Conservation (phyloP, 1,139 yeast genomes). For the Scheffersomyces cryptocercus region DNA sequence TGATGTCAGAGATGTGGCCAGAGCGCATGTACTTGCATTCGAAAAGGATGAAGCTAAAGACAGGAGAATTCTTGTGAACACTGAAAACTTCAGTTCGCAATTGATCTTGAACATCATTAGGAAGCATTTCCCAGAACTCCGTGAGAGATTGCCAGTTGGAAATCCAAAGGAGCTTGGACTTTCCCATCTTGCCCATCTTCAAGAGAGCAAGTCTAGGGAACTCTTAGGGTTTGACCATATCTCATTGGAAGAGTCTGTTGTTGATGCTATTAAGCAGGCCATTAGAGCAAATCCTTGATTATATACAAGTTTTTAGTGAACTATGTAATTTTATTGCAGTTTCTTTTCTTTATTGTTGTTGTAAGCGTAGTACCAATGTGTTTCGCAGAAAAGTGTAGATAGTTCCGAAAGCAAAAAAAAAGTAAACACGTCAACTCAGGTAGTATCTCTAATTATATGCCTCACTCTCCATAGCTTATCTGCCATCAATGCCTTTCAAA, state of each 20-base stretch:
- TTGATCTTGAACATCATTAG: slow-evolving; percentile 15
- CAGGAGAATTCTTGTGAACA: slow-evolving; percentile 12
- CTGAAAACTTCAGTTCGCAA: slow-evolving; percentile 20
- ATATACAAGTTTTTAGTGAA: no score
- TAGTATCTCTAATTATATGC: no score
- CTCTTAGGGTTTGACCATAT: slow-evolving; percentile 39
- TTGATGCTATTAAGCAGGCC: slow-evolving; percentile 47
- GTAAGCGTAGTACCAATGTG: no score
- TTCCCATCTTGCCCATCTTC: slow-evolving; percentile 7
- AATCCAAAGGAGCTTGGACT: slow-evolving; percentile 17
- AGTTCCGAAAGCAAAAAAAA: no score
- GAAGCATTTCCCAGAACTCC: slow-evolving; percentile 26
- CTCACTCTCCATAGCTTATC: no score
- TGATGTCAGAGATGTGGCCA: slow-evolving; percentile 17
- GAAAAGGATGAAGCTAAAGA: slow-evolving; percentile 10
- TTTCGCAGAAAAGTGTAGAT: no score
- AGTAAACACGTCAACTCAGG: no score
- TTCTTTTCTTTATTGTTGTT: no score
- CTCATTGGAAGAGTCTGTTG: slow-evolving; percentile 34
- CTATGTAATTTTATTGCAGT: no score
- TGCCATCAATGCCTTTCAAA: no score
- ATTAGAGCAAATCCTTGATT: no score
- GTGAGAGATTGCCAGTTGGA: slow-evolving; percentile 28
- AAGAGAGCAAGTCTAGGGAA: slow-evolving; percentile 22
- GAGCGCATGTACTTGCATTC: slow-evolving; percentile 13